Conservation (phyloP, 805 yeast species). For the Suhomyces xylopsoci region DNA sequence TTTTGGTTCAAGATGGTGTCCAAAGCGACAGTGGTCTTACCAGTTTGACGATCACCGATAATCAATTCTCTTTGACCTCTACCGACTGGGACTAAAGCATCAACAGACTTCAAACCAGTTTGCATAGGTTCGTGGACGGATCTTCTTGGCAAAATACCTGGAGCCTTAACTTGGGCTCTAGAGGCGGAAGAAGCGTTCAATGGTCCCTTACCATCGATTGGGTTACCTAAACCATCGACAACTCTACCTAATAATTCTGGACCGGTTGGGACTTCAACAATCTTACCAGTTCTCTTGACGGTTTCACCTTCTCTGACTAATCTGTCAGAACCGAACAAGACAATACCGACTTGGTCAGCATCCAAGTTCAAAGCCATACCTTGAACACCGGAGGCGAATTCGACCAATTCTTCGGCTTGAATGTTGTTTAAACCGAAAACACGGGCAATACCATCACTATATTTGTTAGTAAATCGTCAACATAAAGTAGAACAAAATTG, state of each 20-base stretch:
- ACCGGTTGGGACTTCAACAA: conserved; percentile 99
- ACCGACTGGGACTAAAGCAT: conserved; percentile 98
- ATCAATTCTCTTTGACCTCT: conserved; percentile 99
- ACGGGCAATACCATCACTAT: conserved; percentile 99
- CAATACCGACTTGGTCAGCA: conserved; percentile 99
- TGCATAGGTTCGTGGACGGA: conserved; percentile 99
- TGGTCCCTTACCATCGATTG: conserved; percentile 99
- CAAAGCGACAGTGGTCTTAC: conserved; percentile 98
- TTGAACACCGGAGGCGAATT: conserved; percentile 98
- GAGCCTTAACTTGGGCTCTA: conserved; percentile 99
- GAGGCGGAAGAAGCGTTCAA: conserved; percentile 76
- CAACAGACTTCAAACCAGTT: conserved; percentile 99
- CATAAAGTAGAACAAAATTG: conserved; percentile 5
- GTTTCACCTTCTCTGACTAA: conserved; percentile 98
- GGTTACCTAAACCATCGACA: conserved; percentile 98
- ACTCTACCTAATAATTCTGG: conserved; percentile 98
- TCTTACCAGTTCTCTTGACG: conserved; percentile 99
- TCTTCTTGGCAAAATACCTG: conserved; percentile 99
- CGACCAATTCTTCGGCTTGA: conserved; percentile 99
- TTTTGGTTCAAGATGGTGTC: conserved; percentile 98
- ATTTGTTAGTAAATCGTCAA: conserved; percentile 39
- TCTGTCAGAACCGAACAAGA: conserved; percentile 98
- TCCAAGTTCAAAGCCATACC: conserved; percentile 99
- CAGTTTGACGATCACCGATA: conserved; percentile 99
- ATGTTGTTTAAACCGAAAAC: conserved; percentile 99